Base-by-base conservation (phyloP, 257 asterid species). In the Cordia subcordata region DNA sequence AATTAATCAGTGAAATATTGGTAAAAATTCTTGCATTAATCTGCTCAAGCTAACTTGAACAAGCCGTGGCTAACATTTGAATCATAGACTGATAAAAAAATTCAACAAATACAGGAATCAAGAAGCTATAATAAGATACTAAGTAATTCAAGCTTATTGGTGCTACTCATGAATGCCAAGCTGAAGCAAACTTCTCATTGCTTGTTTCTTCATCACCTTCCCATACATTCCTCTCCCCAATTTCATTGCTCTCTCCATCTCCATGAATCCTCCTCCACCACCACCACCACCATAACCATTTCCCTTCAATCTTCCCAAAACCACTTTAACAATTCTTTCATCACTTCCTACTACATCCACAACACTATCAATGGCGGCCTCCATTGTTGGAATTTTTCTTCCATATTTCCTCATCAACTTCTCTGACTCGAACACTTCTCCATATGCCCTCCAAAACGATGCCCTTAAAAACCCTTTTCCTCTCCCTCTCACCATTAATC, bases 141-240 rank as follows among this genome's bases (percentile, higher is more conserved):
- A n/a, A n/a, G n/a, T n/a, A n/a, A n/a, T n/a, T n/a, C n/a, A n/a
- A n/a, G n/a, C n/a, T 32, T 61, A 35, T 33, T 53, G 27, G 13
- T 53, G 72, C 39, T n/a, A n/a, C n/a, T 73, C 77, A 49, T 68
- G 62, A 62, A 27, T 52, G 54, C 65, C 62, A 69, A 65, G 63
- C 58, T 78, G 80, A 66, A 86, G 67, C 75, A 88, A 77, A 50
- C 44, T 68, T 80, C 57, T 84, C 72, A 85, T 57, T 39, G 90
- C 86, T 61, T 83, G 95, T 75, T 74, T 86, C 78, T 84, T 89
- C 86, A 84, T 82, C 15, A 85, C 72, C 66, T 84, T 89, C n/a
- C 96, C 97, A 76, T 78, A 90, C 65, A 90, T 56, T 71, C 97
- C 97, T 71, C 86, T 85, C 63, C 94, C 96, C 32, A 87, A 53